Evolutionary conservation across 371 early-diverging fungal genomes (phyloP), one percentile per base, ranked within the genome.

Genomic region (Rhizomucor miehei): DNA sequence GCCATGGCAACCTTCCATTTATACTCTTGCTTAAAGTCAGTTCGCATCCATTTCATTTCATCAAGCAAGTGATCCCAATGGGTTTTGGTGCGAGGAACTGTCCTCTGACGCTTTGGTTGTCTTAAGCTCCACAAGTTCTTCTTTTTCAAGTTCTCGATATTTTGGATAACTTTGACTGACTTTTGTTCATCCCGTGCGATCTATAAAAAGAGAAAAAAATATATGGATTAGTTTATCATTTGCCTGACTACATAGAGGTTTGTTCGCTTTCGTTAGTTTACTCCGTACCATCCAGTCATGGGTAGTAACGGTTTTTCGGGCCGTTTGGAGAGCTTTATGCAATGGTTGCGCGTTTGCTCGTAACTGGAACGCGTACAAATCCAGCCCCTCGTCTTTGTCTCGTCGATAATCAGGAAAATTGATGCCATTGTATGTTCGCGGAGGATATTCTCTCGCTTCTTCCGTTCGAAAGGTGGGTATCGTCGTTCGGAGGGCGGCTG

Each of bases 11-110:
- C 75, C 59, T 91, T 93, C 89, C 91, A 88, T 59, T 86, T 88
- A 25, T 89, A 79, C 62, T 94, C 94, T 56, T 94, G 90, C 48
- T 82, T 81, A 63, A 89, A 93, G 61, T 96, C 96, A 0, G 83
- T 87, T 16, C 84, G 80, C 79, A 90, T 77, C 94, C 94, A 94
- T 68, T 77, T 82, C 92, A 92, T 89, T 56, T 95, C 94, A 51
- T 92, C 91, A 55, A 97, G 58, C 35, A 95, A 57, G 47, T 79
- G 80, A 66, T 95, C 96, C 93, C 94, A 91, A 52, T 93, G 93
- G 0, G 90, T 85, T 46, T 91, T 90, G n/a, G 80, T 72, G 41
- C 94, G 68, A 16, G 85, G 78, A 14, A 88, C 85, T 1, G 86
- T 75, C 1, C 75, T 78, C 51, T 90, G 90, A 29, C 79, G 79